A percentile compares a stretch with the other conserved stretches of the same genome.
Evolutionary conservation across 148 eudicot species (phyloP).

Genomic region (Salicornia ramosissima): DNA sequence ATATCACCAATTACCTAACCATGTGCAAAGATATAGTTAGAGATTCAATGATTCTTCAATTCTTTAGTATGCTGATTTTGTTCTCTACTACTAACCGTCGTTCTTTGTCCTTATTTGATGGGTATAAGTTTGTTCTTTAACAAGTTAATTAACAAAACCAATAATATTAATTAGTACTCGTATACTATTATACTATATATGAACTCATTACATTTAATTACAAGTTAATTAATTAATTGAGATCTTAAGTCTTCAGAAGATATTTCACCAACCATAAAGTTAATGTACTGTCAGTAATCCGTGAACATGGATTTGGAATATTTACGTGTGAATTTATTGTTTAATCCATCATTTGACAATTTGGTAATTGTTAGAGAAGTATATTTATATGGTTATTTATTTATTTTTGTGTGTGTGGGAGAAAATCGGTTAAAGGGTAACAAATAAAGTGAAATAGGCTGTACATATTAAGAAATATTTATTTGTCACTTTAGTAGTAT

Average conservation of each 20-base stretch:
- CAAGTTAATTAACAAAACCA: background rate
- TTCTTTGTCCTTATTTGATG: conserved; percentile 10
- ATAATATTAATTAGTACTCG: background rate
- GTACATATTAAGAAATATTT: too few species aligned
- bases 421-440: too few species aligned
- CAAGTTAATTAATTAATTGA: background rate
- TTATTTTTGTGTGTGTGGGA: too few species aligned
- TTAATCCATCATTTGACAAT: background rate
- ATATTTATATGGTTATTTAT: too few species aligned
- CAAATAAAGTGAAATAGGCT: too few species aligned
- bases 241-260: background rate
- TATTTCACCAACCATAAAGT: too few species aligned
- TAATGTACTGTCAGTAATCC: background rate
- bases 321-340: background rate
- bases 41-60: conserved; percentile 16
- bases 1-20: conserved; percentile 17
- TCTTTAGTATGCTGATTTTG: conserved; percentile 18
- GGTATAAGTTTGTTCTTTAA: background rate
- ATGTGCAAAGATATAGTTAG: conserved; percentile 21
- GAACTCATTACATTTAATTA: too few species aligned
- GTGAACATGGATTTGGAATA: background rate
- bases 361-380: too few species aligned
- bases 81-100: background rate
- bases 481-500: too few species aligned
- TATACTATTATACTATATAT: too few species aligned